Base-by-base conservation (phyloP, 2,329 filamentous ascomycete species). In the Lachnellula hyalina region DNA sequence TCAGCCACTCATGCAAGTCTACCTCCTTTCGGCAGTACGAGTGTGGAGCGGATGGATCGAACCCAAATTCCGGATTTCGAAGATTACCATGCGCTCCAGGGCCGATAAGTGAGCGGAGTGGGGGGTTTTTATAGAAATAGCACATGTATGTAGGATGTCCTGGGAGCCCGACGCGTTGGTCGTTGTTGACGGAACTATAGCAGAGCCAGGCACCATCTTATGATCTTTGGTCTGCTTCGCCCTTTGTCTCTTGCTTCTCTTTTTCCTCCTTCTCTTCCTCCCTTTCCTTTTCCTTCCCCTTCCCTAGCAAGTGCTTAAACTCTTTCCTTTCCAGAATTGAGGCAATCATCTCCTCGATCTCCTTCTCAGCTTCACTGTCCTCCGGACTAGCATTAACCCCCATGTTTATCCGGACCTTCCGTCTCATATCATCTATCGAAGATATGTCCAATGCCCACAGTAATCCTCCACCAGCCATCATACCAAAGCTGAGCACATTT, bases 371-470 rank as follows among this genome's bases (percentile, higher is more conserved):
- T 65, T 80, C 76, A 58, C 75, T 69, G 65, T 80, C 72, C 47
- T 56, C 56, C 45, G 57, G 54, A n/a, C 48, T 53, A 70, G 59
- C 73, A 69, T 57, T 69, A 70, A 57, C 68, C 58, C 68, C 67
- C 23, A 75, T 67, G 44, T 73, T 72, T 57, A 69, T 70, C 55
- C 73, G 74, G n/a, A 82, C 77, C 64, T 73, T 74, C 47, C 61
- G 68, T 66, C 81, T 74, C 68, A 90, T 72, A 65, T 92, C 88
- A 4, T 83, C 81, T 41, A 90, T 51, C 46, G 77, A 78, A 67
- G 84, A 84, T 36, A 97, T 81, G 69, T 96, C 87, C 57, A 94
- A 82, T 0, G 83, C 85, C 79, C 87, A 96, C 58, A 89, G 76
- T 11, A 85, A 71, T 0, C 87, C 90, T 3, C 93, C 94, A 0